Conservation (phyloP, 768 basidiomycete genomes). For the Scleroderma citrinum region DNA sequence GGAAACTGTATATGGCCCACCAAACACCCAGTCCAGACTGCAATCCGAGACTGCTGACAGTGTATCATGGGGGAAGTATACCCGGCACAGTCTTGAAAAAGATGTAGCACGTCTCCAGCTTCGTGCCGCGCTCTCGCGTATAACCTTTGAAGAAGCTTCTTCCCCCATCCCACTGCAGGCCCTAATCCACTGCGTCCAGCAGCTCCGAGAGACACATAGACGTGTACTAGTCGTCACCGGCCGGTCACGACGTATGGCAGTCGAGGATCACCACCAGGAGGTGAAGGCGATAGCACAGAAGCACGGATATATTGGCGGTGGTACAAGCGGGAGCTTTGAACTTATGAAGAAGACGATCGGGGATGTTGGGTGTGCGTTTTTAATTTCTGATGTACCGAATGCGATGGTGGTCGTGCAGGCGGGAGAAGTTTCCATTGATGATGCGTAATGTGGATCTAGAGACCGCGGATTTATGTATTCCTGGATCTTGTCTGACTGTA, state of each 20-base stretch:
- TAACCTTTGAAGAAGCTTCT: conserved; percentile 50
- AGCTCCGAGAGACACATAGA: conserved; percentile 21
- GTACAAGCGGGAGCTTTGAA: conserved; percentile 8
- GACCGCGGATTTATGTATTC: no score
- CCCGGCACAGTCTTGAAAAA: conserved; percentile 19
- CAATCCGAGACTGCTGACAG: conserved; percentile 82
- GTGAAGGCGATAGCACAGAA: conserved; percentile 42
- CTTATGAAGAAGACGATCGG: conserved; percentile 75
- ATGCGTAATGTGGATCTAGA: conserved; percentile 2
- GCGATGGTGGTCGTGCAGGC: conserved; percentile 71
- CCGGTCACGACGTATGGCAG: conserved; percentile 65
- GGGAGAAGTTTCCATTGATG: conserved; percentile 21
- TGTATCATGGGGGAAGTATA: conserved; percentile 65
- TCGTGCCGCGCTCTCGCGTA: conserved; percentile 48
- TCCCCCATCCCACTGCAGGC: conserved; percentile 52
- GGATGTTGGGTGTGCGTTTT: conserved; percentile 74
- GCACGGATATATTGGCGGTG: not conserved
- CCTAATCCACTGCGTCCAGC: conserved; percentile 39
- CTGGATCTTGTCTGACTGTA: no score
- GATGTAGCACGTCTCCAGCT: conserved; percentile 1
- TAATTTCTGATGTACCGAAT: conserved; percentile 51
- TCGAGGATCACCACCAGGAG: conserved; percentile 55
- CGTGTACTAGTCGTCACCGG: conserved; percentile 65
- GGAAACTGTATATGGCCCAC: conserved; percentile 69
- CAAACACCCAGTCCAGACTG: conserved; percentile 58